phyloP scores from a whole-genome alignment of 2,329 filamentous ascomycete genomes.

The Fusarium camptoceras region DNA sequence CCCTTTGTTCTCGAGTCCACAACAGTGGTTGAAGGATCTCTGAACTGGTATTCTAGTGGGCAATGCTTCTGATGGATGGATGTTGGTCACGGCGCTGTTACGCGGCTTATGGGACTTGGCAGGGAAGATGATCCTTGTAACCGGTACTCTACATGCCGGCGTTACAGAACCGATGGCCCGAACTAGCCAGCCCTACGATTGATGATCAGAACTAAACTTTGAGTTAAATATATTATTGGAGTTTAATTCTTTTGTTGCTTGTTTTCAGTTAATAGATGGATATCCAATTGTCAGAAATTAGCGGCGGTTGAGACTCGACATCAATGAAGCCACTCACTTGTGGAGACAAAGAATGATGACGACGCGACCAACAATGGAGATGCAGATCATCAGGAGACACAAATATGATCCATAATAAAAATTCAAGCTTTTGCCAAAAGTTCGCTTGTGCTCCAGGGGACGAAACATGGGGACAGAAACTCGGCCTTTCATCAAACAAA shows the following conservation, averaged over 20 bases:
- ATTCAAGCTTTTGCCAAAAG: conserved; percentile 15
- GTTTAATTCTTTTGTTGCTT: background rate
- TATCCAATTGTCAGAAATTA: background rate
- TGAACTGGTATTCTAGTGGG: background rate
- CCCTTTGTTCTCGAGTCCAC: background rate
- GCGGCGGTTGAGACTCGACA: background rate
- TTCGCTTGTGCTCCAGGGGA: background rate
- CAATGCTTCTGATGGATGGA: background rate
- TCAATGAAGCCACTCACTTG: background rate
- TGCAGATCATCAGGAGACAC: conserved; percentile 11
- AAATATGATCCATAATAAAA: conserved; percentile 4
- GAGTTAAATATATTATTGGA: background rate
- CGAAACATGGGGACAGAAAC: background rate
- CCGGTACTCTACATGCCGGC: background rate
- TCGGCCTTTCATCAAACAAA: background rate
- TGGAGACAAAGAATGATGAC: conserved; percentile 1
- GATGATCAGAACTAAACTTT: background rate
- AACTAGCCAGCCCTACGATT: conserved; percentile 2
- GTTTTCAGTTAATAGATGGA: background rate
- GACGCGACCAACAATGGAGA: background rate
- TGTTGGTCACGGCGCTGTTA: background rate
- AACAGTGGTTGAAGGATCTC: background rate
- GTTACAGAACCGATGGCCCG: background rate
- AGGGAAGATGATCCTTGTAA: background rate
- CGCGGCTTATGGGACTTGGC: background rate